Base-by-base conservation (phyloP, 495 filamentous ascomycete species). In the Daldinia loculata region DNA sequence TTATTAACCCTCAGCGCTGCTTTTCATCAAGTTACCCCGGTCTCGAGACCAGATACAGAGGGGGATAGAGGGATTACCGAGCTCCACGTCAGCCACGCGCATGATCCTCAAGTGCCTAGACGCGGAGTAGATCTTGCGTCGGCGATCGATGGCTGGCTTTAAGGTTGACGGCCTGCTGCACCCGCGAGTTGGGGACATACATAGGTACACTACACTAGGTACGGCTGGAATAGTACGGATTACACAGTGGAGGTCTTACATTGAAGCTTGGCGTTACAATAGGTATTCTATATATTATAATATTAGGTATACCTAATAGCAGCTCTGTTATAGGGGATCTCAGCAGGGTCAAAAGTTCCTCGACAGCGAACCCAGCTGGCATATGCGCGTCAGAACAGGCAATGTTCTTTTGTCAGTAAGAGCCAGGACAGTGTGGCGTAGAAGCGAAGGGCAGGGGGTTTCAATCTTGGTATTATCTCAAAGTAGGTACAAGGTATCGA, bases 71-170 rank as follows among this genome's bases (percentile, higher is more conserved):
- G 52, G 36, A 32, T 30, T 65, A 65, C 60, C 61, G 50, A 65
- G 61, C 56, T 66, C 68, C 69, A 71, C 69, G 63, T 67, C 70
- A 72, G 56, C 56, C 70, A 68, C 34, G 34, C 59, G 56, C 56
- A 61, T 64, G 30, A 56, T 61, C 48, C 55, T 50, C 61, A 68
- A 67, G 30, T 51, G 64, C 61, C 55, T 34, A 72, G 64, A 67
- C 60, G 70, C 70, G 56, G 60, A 72, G 70, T 11, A 68, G 60
- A 67, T 69, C 70, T 72, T 51, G 70, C 56, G 65, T 62, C 61
- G 70, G 65, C 63, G 70, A 72, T 72, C 61, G 30, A 41, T 56
- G 63, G 56, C 27, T 60, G 34, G 39, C 59, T 50, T 67, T 52
- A 56, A 63, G 38, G 9, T 60, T 65, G 26, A 57, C 39, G 52